Evolutionary conservation across 2,329 filamentous ascomycete species (phyloP), one percentile per base, ranked within the genome.

Genomic region (Zalaria obscura): DNA sequence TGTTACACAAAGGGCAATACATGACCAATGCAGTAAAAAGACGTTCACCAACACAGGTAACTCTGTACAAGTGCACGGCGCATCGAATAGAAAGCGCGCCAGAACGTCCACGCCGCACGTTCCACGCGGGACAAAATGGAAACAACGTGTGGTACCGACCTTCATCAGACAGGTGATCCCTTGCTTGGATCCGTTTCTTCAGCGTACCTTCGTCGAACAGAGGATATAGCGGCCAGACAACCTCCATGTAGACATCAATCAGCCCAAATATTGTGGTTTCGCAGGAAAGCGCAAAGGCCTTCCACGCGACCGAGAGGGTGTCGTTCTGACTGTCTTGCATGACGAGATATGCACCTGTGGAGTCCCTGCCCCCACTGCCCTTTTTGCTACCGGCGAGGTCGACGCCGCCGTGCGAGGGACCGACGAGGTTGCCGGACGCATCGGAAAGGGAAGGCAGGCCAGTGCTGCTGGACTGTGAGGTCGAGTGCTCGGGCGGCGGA

Each of bases 211-310:
- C 61, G 49, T 73, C 67, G 47, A 73, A 73, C 26, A 73, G 55
- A 4, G 70, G 69, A 45, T 71, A 68, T 38, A 72, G 65, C 2
- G 69, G 69, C 52, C 72, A 72, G n/a, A 72, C 64, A 35, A 69
- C 62, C 43, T 72, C 66, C 52, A 70, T 68, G 55, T 71, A 73
- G 10, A 72, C 57, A 10, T 68, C 61, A 25, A 69, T 57, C 10
- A 69, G 54, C 50, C 62, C 57, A 39, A 59, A 54, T 35, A 71
- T 63, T 34, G 56, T 56, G 27, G 48, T 50, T 39, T 62, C 54
- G 48, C 56, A 60, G n/a, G 60, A 58, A 29, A 64, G 52, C 6
- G 57, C 57, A 44, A 65, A 66, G 4, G 62, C 60, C 29, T 55
- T 59, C 64, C 64, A 67, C 35, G 59, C 58, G 4, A 58, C 44